These are phyloP conservation scores for Amphicarpaea edgeworthii DNA, from an alignment of 306 rosid species.

Conservation along the genomic window DNA sequence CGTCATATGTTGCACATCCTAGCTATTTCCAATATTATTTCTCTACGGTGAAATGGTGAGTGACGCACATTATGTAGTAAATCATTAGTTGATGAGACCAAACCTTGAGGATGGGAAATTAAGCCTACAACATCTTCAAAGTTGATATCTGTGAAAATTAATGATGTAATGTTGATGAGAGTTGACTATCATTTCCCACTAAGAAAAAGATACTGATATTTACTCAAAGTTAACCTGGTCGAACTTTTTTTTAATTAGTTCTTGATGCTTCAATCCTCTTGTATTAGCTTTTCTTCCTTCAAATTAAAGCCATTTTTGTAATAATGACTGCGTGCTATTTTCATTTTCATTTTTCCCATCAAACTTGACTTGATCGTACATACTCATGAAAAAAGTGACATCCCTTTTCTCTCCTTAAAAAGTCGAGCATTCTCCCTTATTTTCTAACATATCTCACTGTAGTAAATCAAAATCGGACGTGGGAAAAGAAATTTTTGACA, in stretches of 20 bases:
- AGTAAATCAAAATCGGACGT: conserved; percentile 29
- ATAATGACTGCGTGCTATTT: background rate
- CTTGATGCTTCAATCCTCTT: conserved; percentile 12
- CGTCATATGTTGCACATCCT: background rate
- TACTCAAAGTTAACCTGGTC: conserved; percentile 28
- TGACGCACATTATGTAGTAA: background rate
- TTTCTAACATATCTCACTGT: conserved; percentile 36
- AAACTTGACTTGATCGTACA: conserved; percentile 14
- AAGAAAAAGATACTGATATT: background rate
- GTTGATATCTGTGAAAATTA: conserved; percentile 41
- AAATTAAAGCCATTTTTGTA: conserved; percentile 28
- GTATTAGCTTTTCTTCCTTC: conserved; percentile 41
- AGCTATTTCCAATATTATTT: background rate
- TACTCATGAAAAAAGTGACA: conserved; percentile 32
- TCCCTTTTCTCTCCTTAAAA: conserved; percentile 9
- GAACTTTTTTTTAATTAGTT: background rate
- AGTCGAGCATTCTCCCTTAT: conserved; percentile 21
- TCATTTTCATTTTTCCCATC: conserved; percentile 5
- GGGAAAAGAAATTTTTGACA: conserved; percentile 36
- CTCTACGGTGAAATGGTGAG: background rate
- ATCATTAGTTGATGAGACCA: conserved; percentile 1
- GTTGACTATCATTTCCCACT: conserved; percentile 42
- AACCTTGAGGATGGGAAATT: conserved; percentile 17
- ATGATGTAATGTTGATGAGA: conserved; percentile 45
- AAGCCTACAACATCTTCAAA: background rate